Base-by-base conservation (phyloP, 306 rosid species). In the Myrica gale region DNA sequence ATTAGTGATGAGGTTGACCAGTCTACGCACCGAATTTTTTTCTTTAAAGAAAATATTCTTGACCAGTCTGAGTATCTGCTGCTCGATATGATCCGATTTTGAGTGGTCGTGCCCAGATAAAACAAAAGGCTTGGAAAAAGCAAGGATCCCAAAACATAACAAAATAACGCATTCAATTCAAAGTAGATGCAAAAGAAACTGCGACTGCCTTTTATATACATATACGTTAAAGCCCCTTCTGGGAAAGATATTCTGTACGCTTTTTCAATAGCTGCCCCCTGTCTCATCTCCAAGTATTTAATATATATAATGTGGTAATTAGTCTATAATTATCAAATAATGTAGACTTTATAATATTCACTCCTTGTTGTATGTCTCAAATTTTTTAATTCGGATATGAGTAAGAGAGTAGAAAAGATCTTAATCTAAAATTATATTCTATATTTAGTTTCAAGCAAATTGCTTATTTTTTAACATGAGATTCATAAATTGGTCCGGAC, bases 31-130 rank as follows among this genome's bases (percentile, higher is more conserved):
- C 45, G 9, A 44, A 57, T 62, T 37, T 62, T 15, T 62, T 39
- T 32, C 15, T 26, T 1, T 0, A 11, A 12, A 32, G 0, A 10
- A 1, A 60, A 1, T 23, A 26, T 26, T 26, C 42, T 26, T 1
- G 13, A 60, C 43, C 11, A 26, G 16, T 51, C 16, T 51, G 5
- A 15, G 56, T 15, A 60, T 60, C 43, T 60, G 39, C 39, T 9
- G 63, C 0, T 57, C n/a, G 44, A 19, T 44, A 72, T 50, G 79
- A 72, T 82, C 62, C 26, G 70, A 80, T 73, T 57, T 26, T 82
- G 80, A 71, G 53, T 69, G 81, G 84, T 72, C 73, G 72, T 43
- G 83, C 44, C 7, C 39, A 43, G 48, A 69, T 48, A 46, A 63
- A 69, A 43, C 32, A 74, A 68, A 62, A 37, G 69, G 46, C 20